Base-by-base conservation (phyloP, 1,284 basidiomycete genomes). In the Ganoderma lingzhi region DNA sequence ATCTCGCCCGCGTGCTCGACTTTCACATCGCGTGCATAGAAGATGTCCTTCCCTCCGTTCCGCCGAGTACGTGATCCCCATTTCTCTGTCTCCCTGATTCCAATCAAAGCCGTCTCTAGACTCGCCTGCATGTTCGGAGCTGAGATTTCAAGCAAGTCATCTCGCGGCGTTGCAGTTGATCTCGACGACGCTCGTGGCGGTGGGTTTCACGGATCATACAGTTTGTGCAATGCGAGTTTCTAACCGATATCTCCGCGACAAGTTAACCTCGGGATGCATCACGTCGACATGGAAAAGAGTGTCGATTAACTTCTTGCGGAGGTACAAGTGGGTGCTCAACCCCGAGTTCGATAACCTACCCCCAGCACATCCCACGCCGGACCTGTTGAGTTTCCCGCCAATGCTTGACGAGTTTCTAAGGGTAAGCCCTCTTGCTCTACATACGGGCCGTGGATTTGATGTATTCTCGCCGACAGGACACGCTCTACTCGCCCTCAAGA, bases 271-370 rank as follows among this genome's bases (percentile, higher is more conserved):
- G 37, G 78, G 76, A 76, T 71, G 82, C 77, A 72, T 82, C 1
- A 77, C 75, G 0, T 72, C 77, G 1, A 78, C 82, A 14, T 77
- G 76, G 75, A 73, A 79, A 41, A 83, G 84, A n/a, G 77, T 83
- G 63, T 74, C 79, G 51, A 79, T 84, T 42, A 90, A 89, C 74
- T 88, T 90, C 74, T 76, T 84, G 56, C 84, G 88, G 28, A 85
- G 93, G 44, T 92, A 92, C 76, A 94, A 94, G 77, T 94, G 93
- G 93, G 87, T 90, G 0, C 91, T 89, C 73, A 78, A 81, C 35
- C 79, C 84, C 0, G 86, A 87, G 62, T 76, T 75, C 61, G 68
- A 76, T 56, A 64, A 65, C 12, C 71, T 76, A 9, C 65, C 53
- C 2, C 72, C 73, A 17, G 72, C 69, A 9, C 44, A 70, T 6